Conservation (phyloP, 345 rosid species). For the Stellera chamaejasme region DNA sequence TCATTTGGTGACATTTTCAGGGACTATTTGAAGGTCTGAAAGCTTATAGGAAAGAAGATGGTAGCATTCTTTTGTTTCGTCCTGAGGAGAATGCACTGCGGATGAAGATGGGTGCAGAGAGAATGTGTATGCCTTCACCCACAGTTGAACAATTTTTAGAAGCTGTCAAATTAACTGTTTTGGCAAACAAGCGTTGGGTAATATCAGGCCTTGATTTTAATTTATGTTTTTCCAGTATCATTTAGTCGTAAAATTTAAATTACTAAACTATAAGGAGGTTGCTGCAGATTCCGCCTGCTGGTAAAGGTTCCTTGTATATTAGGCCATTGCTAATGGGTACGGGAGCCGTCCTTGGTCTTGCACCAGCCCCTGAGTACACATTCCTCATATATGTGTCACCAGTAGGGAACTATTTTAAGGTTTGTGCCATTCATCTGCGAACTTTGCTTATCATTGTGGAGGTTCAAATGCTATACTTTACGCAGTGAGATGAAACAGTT, state of each 20-base stretch:
- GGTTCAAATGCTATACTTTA: too few relatives aligned
- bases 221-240: neutral
- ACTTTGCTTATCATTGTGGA: neutral
- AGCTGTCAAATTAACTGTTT: constrained; percentile 75
- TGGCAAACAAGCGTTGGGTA: constrained; percentile 98
- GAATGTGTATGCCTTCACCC: constrained; percentile 97
- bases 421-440: constrained; percentile 3
- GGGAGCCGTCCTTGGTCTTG: constrained; percentile 94
- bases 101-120: constrained; percentile 81
- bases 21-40: constrained; percentile 94
- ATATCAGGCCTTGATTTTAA: neutral
- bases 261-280: constrained; percentile 10
- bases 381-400: constrained; percentile 89
- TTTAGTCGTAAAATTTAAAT: constrained; percentile 3
- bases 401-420: constrained; percentile 97
- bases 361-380: constrained; percentile 95
- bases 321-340: constrained; percentile 94
- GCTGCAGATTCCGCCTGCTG: constrained; percentile 79
- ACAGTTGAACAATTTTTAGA: constrained; percentile 77
- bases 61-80: constrained; percentile 69
- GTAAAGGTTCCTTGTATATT: constrained; percentile 87
- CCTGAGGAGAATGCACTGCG: constrained; percentile 87
- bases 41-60: constrained; percentile 78
- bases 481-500: too few relatives aligned
- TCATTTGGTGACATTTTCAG: constrained; percentile 18